phyloP scores from a whole-genome alignment of 805 yeast species.

The Yarrowia sp. region DNA sequence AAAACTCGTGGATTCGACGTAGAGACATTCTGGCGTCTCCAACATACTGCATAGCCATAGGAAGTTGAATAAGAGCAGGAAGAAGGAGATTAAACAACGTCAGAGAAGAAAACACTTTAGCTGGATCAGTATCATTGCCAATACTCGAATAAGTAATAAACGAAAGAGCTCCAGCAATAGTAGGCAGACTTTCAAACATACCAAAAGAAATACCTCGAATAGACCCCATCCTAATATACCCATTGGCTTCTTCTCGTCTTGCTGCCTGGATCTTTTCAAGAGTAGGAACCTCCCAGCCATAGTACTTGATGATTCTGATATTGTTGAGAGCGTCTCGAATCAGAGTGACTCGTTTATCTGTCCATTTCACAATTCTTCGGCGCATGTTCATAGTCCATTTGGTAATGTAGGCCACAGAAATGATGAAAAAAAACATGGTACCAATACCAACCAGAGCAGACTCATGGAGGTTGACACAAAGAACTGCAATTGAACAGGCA shows the following conservation, averaged over 20 bases:
- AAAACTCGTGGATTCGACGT: conserved; percentile 75
- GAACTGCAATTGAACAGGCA: conserved; percentile 56
- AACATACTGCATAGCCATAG: conserved; percentile 72
- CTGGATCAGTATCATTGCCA: conserved; percentile 47
- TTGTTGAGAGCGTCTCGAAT: conserved; percentile 75
- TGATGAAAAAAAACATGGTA: conserved; percentile 36
- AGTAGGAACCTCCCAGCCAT: conserved; percentile 84
- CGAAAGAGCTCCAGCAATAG: conserved; percentile 63
- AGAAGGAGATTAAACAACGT: conserved; percentile 63
- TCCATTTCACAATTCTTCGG: conserved; percentile 51
- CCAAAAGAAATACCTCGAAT: conserved; percentile 61
- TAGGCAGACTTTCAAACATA: conserved; percentile 60
- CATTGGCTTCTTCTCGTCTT: conserved; percentile 57
- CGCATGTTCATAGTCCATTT: conserved; percentile 49
- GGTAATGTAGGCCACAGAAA: conserved; percentile 26
- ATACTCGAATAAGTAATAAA: conserved; percentile 48
- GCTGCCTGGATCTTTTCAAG: conserved; percentile 47
- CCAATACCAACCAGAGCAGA: conserved; percentile 55
- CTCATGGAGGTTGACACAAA: conserved; percentile 61
- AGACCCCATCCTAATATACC: conserved; percentile 59
- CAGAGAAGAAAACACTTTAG: conserved; percentile 64
- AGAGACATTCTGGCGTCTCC: conserved; percentile 87
- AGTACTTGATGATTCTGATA: conserved; percentile 76
- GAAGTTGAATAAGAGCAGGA: conserved; percentile 60
- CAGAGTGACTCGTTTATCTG: conserved; percentile 66